Percentiles rank a stretch among this genome's conserved stretches.
Evolutionary conservation across 2,329 filamentous ascomycete species (phyloP).

Genomic region (Torrubiellomyces zombiae): DNA sequence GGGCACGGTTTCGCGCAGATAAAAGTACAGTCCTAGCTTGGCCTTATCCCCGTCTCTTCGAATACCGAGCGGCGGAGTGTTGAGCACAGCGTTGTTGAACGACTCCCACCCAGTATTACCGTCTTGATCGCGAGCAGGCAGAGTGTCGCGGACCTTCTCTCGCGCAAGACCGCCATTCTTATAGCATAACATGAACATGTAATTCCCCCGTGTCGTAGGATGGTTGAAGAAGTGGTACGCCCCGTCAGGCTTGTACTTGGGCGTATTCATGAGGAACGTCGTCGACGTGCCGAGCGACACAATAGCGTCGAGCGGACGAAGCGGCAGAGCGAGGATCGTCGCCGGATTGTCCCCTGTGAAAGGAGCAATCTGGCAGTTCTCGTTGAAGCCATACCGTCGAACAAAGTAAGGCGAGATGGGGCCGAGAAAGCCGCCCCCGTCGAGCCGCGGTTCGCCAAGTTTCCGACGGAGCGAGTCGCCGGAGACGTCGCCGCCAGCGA

Average conservation of each 20-base stretch:
- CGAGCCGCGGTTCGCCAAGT: constrained; percentile 62
- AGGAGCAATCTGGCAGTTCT: constrained; percentile 60
- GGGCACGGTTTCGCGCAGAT: constrained; percentile 86
- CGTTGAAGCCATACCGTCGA: constrained; percentile 57
- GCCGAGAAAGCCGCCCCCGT: constrained; percentile 69
- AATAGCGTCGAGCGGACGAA: constrained; percentile 79
- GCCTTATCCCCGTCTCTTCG: constrained; percentile 37
- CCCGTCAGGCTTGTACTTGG: constrained; percentile 76
- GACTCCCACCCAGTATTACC: constrained; percentile 48
- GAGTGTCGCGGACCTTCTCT: constrained; percentile 70
- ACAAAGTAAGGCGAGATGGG: constrained; percentile 65
- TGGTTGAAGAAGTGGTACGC: constrained; percentile 98
- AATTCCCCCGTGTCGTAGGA: constrained; percentile 73
- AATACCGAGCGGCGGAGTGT: constrained; percentile 53
- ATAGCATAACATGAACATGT: constrained; percentile 99
- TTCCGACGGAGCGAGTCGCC: constrained; percentile 52
- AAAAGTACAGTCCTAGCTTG: constrained; percentile 88
- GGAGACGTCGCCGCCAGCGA: constrained; percentile 52
- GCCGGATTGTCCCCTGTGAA: constrained; percentile 95
- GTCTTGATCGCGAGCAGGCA: constrained; percentile 36
- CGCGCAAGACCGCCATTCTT: constrained; percentile 93
- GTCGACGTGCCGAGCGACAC: constrained; percentile 90
- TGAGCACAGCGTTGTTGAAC: constrained; percentile 61
- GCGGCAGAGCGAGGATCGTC: constrained; percentile 79
- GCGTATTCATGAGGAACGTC: constrained; percentile 93